Conservation (phyloP, 768 basidiomycete species). For the Mycena pura region DNA sequence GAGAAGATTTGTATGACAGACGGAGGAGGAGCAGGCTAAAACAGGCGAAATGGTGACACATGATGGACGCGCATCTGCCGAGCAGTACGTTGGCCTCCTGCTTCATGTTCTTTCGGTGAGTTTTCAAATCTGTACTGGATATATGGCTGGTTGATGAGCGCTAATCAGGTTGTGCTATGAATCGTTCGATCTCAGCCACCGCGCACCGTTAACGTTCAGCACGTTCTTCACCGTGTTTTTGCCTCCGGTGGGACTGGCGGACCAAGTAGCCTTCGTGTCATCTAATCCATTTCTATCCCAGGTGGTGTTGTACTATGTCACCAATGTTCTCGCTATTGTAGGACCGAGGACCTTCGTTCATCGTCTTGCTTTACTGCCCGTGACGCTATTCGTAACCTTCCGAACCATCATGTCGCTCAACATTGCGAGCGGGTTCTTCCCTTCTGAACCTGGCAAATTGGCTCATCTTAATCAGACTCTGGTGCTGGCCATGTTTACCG, state of each 20-base stretch:
- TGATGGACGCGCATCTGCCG: no score
- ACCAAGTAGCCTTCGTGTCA: not conserved
- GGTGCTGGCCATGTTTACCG: constrained; percentile 40
- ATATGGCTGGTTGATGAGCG: no score
- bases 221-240: constrained; percentile 7
- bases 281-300: not conserved
- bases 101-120: no score
- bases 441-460: constrained; percentile 38
- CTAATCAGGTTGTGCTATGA: no score
- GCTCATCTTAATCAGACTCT: constrained; percentile 52
- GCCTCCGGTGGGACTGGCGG: not conserved
- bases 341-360: constrained; percentile 49
- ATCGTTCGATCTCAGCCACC: not conserved
- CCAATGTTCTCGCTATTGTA: constrained; percentile 57
- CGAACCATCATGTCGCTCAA: constrained; percentile 52
- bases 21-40: no score
- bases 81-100: no score
- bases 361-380: constrained; percentile 55
- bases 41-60: no score
- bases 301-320: constrained; percentile 46
- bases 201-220: not conserved
- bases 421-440: constrained; percentile 38
- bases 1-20: no score
- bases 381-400: constrained; percentile 52
- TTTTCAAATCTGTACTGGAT: no score